These are phyloP conservation scores for Verticillium tricorpus DNA, from an alignment of 2,329 filamentous ascomycete genomes.

Conservation along the genomic window DNA sequence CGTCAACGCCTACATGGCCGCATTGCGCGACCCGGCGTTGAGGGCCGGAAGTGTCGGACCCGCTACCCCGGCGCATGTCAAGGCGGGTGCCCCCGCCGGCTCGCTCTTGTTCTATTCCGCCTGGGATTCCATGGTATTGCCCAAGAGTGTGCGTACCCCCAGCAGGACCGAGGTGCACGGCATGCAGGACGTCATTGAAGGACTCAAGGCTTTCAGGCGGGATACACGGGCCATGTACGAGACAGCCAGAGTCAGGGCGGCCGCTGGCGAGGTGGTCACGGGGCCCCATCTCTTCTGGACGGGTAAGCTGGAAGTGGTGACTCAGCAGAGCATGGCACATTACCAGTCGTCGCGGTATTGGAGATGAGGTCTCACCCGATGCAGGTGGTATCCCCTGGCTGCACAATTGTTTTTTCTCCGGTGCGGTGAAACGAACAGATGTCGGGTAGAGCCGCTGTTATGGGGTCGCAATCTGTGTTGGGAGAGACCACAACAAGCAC, in stretches of 20 bases:
- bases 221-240: constrained; percentile 24
- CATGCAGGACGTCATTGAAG: constrained; percentile 40
- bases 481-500: background rate
- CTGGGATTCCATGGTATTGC: constrained; percentile 45
- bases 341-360: constrained; percentile 6
- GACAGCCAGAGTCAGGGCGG: constrained; percentile 12
- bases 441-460: background rate
- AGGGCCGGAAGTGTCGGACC: constrained; percentile 34
- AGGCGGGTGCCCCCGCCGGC: constrained; percentile 41
- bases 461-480: background rate
- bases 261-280: constrained; percentile 5
- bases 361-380: background rate
- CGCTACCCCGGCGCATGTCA: constrained; percentile 43
- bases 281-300: constrained; percentile 31
- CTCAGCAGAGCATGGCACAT: constrained; percentile 12
- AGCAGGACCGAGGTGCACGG: constrained; percentile 20
- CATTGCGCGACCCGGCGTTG: constrained; percentile 32
- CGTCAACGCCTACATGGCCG: constrained; percentile 42
- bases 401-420: background rate
- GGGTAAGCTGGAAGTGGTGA: constrained; percentile 30
- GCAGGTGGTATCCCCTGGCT: background rate
- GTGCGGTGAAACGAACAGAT: background rate
- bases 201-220: constrained; percentile 33
- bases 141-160: constrained; percentile 23
- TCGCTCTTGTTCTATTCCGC: constrained; percentile 45